Conservation (phyloP, 768 basidiomycete species). For the Hypholoma sublateritium region DNA sequence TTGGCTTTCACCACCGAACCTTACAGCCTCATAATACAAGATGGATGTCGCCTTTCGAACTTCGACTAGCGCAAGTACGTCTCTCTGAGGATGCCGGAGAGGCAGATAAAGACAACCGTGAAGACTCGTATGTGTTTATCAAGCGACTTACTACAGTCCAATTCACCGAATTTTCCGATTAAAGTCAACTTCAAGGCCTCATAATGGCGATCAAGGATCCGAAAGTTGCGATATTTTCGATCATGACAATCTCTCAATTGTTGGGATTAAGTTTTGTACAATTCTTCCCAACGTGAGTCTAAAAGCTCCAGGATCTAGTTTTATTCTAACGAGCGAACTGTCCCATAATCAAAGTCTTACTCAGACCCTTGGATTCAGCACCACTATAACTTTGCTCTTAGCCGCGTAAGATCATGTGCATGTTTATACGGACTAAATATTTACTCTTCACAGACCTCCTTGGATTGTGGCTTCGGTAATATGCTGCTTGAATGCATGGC, state of each 20-base stretch:
- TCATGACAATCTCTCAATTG: slow-evolving; percentile 50
- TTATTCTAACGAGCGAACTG: not conserved
- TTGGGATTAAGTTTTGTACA: slow-evolving; percentile 60
- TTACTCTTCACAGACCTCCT: slow-evolving; percentile 44
- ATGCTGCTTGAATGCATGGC: slow-evolving; percentile 52
- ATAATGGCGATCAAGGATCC: slow-evolving; percentile 55
- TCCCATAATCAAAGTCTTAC: slow-evolving; percentile 37
- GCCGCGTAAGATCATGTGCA: slow-evolving; percentile 46
- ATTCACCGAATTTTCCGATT: not conserved
- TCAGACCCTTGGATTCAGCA: slow-evolving; percentile 58
- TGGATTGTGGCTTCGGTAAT: slow-evolving; percentile 57
- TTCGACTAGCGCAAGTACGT: slow-evolving; percentile 61
- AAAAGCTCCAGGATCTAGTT: too few species aligned
- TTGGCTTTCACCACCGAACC: not conserved
- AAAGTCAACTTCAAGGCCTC: slow-evolving; percentile 51
- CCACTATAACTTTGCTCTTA: slow-evolving; percentile 57
- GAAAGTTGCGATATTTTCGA: slow-evolving; percentile 51
- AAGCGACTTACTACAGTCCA: not conserved
- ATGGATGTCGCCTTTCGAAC: slow-evolving; percentile 52
- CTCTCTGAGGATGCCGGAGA: slow-evolving; percentile 70
- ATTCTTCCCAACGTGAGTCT: slow-evolving; percentile 54
- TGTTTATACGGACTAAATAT: not conserved
- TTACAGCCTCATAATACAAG: slow-evolving; percentile 58
- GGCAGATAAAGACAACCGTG: slow-evolving; percentile 57
- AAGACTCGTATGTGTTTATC: slow-evolving; percentile 48